These are phyloP conservation scores for Heterobasidion parviporum DNA, from an alignment of 1,284 basidiomycete species.

Conservation along the genomic window DNA sequence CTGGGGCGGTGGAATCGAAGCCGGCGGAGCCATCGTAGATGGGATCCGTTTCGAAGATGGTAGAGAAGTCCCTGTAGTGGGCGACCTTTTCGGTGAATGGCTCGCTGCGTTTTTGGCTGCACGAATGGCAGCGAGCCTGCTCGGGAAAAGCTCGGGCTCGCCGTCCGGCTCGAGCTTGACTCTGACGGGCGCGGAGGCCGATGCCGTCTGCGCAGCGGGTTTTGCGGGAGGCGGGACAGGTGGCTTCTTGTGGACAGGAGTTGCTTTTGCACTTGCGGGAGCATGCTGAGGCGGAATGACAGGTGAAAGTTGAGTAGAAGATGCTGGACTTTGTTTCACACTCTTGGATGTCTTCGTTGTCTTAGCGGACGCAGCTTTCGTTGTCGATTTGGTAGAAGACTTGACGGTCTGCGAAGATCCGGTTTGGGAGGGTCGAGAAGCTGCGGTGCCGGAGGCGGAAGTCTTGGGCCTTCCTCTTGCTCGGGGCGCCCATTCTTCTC, in stretches of 20 bases:
- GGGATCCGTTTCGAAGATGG: too few relatives aligned
- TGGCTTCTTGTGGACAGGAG: neutral
- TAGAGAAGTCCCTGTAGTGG: neutral
- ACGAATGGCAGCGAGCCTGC: conserved; percentile 2
- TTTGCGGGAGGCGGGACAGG: neutral
- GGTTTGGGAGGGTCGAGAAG: neutral
- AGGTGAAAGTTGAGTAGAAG: neutral
- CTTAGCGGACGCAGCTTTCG: neutral
- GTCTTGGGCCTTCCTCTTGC: neutral
- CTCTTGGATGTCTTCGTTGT: neutral
- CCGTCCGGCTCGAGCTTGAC: neutral
- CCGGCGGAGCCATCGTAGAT: neutral
- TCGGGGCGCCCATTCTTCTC: neutral
- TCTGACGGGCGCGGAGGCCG: neutral
- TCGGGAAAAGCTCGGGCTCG: neutral
- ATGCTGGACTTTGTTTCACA: neutral
- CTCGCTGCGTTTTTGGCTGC: neutral
- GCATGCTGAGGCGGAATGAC: neutral
- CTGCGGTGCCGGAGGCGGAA: neutral
- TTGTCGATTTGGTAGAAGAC: neutral
- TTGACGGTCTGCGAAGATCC: neutral
- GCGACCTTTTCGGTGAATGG: neutral
- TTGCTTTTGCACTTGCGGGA: neutral
- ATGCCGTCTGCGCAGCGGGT: neutral
- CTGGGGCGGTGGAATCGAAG: neutral